phyloP scores from a whole-genome alignment of 257 asterid genomes.

The Capsicum pubescens region DNA sequence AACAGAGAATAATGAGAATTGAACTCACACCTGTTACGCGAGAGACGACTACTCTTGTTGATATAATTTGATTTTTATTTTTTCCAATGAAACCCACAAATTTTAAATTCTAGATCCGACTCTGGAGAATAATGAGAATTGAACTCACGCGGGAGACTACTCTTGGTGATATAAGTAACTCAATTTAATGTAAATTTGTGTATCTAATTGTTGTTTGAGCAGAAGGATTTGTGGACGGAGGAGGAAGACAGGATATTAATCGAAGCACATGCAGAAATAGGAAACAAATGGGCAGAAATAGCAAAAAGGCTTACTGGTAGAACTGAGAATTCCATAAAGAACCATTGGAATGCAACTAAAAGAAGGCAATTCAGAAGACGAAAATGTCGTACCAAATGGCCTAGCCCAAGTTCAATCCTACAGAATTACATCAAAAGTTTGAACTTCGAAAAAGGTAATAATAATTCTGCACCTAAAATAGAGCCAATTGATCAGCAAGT shows the following conservation, averaged over 20 bases:
- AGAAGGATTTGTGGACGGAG: conserved; percentile 90
- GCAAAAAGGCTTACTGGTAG: conserved; percentile 72
- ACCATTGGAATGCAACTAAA: conserved; percentile 93
- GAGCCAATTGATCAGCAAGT: not conserved
- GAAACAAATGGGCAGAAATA: conserved; percentile 91
- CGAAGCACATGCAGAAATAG: conserved; percentile 65
- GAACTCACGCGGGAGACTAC: not conserved
- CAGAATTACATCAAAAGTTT: conserved; percentile 82
- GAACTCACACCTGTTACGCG: no score
- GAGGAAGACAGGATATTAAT: conserved; percentile 75
- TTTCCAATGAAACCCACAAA: no score
- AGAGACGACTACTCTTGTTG: no score
- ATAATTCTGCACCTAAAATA: not conserved
- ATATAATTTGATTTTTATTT: no score
- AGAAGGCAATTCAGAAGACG: conserved; percentile 70
- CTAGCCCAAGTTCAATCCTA: conserved; percentile 69
- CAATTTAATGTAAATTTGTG: not conserved
- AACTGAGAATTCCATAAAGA: conserved; percentile 84
- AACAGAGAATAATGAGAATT: no score
- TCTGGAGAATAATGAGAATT: not conserved
- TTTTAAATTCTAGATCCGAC: no score
- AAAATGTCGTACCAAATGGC: conserved; percentile 79
- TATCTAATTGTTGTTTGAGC: conserved; percentile 27
- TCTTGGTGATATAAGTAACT: not conserved
- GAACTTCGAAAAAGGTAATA: conserved; percentile 45